Percentiles rank a stretch among this genome's conserved stretches.
Conservation (phyloP, 2,329 filamentous ascomycete genomes). For the Trichoderma sp. region DNA sequence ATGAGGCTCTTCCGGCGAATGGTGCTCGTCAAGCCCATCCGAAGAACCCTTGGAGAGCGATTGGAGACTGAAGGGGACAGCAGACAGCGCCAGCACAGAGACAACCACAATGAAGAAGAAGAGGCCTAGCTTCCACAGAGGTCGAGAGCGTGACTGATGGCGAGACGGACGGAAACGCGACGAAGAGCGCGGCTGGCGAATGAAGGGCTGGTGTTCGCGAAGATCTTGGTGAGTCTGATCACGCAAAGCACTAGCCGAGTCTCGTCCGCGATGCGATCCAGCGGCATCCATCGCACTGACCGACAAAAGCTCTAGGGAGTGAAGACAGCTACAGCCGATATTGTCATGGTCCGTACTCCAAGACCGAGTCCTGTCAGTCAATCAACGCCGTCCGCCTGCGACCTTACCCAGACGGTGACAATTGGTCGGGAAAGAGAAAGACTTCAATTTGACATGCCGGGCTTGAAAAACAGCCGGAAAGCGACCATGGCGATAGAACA, state of each 20-base stretch:
- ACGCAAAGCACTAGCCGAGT: neutral
- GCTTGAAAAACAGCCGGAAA: neutral
- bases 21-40: constrained; percentile 4
- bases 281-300: constrained; percentile 23
- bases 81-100: constrained; percentile 34
- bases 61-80: constrained; percentile 33
- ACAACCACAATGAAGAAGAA: constrained; percentile 34
- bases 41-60: constrained; percentile 4
- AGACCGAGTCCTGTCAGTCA: neutral
- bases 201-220: constrained; percentile 22
- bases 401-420: neutral
- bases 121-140: constrained; percentile 28
- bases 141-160: neutral
- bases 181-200: constrained; percentile 2
- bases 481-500: neutral
- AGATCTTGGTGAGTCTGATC: constrained; percentile 8
- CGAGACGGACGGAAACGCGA: neutral
- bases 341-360: constrained; percentile 7
- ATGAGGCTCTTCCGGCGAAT: neutral
- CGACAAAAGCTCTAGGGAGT: neutral
- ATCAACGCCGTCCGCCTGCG: neutral
- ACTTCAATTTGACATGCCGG: neutral
- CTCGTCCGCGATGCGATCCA: neutral
- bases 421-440: neutral
- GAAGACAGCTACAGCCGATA: neutral